Conservation (phyloP, 495 filamentous ascomycete species). For the Penicillium diatomitis region DNA sequence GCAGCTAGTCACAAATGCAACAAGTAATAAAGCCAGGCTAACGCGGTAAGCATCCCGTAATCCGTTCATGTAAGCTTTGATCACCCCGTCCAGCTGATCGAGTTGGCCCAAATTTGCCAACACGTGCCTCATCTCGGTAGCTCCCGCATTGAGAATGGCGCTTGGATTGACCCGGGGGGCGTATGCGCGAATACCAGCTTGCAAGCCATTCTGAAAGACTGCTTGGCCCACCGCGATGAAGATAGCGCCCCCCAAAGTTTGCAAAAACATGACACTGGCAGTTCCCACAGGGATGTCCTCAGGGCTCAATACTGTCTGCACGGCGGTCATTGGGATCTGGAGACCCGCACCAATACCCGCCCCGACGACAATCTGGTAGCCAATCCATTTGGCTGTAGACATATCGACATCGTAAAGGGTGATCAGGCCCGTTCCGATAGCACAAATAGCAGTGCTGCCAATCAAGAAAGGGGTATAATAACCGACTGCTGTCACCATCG, state of each 20-base stretch:
- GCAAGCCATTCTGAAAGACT: slow-evolving; percentile 52
- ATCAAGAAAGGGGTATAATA: slow-evolving; percentile 65
- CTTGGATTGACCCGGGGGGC: slow-evolving; percentile 37
- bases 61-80: slow-evolving; percentile 23
- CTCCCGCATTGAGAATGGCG: slow-evolving; percentile 8
- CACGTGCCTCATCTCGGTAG: slow-evolving; percentile 41
- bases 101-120: slow-evolving; percentile 25
- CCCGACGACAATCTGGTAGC: slow-evolving; percentile 51
- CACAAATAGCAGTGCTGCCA: slow-evolving; percentile 37
- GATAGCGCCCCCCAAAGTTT: slow-evolving; percentile 59
- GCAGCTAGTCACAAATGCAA: slow-evolving; percentile 28
- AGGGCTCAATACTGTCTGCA: slow-evolving; percentile 17
- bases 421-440: slow-evolving; percentile 58
- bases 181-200: slow-evolving; percentile 28
- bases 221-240: slow-evolving; percentile 58
- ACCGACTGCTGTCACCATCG: slow-evolving; percentile 46
- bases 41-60: slow-evolving; percentile 19
- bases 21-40: slow-evolving; percentile 23
- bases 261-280: slow-evolving; percentile 58
- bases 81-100: slow-evolving; percentile 18
- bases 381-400: slow-evolving; percentile 41
- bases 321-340: slow-evolving; percentile 32
- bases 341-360: slow-evolving; percentile 42
- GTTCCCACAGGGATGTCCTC: slow-evolving; percentile 17
- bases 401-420: slow-evolving; percentile 43